A percentile compares a stretch with the other conserved stretches of the same genome.
Evolutionary conservation across 2,329 filamentous ascomycete genomes (phyloP).

Genomic region (Stachybotrys echinatus): DNA sequence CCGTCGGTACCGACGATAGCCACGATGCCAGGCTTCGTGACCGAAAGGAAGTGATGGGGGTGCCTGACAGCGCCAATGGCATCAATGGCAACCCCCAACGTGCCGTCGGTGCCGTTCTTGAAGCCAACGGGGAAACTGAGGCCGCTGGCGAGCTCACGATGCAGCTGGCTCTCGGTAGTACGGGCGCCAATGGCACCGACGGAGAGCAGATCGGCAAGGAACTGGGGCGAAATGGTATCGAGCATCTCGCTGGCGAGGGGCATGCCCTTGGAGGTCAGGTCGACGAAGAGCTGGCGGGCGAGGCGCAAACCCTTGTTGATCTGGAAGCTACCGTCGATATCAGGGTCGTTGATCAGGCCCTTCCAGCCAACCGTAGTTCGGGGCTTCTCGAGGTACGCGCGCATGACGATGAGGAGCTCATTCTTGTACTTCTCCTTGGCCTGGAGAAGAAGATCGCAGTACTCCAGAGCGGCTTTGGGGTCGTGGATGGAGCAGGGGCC

Average conservation of each 20-base stretch:
- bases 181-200: conserved; percentile 93
- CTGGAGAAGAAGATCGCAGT: conserved; percentile 77
- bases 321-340: conserved; percentile 97
- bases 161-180: conserved; percentile 92
- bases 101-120: conserved; percentile 98
- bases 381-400: conserved; percentile 97
- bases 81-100: conserved; percentile 83
- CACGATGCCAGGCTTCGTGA: conserved; percentile 92
- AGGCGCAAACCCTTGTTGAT: conserved; percentile 95
- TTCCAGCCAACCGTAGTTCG: conserved; percentile 98
- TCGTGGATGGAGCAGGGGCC: conserved; percentile 98
- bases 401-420: conserved; percentile 93
- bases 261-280: conserved; percentile 88
- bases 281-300: conserved; percentile 85
- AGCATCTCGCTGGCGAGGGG: conserved; percentile 97
- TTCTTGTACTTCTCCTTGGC: conserved; percentile 84
- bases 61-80: conserved; percentile 90
- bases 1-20: conserved; percentile 92
- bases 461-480: conserved; percentile 81
- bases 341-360: conserved; percentile 95
- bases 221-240: conserved; percentile 96
- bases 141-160: conserved; percentile 89
- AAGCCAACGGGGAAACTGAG: conserved; percentile 97
- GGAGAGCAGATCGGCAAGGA: conserved; percentile 85
- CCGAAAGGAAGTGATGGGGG: conserved; percentile 93